phyloP scores from a whole-genome alignment of 2,329 filamentous ascomycete species.

The Coniochaeta sp. region DNA sequence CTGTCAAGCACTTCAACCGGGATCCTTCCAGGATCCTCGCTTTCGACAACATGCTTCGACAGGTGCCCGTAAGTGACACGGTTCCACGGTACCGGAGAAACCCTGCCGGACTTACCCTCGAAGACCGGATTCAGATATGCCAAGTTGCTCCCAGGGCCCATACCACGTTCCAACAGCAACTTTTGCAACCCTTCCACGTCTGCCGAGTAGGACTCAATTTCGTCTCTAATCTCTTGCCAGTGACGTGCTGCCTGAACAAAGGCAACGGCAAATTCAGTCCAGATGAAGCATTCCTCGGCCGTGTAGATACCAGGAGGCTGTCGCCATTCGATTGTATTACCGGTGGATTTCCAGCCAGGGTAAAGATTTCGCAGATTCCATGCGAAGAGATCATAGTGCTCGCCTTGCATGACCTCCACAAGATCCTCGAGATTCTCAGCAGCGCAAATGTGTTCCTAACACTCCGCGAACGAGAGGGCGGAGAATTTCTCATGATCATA shows the following conservation, averaged over 20 bases:
- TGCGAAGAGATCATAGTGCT: neutral
- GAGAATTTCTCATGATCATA: neutral
- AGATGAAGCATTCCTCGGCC: neutral
- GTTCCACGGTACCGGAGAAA: no score
- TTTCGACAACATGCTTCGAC: no score
- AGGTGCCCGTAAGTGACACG: no score
- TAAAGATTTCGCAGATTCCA: neutral
- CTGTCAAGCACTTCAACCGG: no score
- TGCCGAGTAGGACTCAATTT: neutral
- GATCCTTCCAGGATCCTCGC: no score
- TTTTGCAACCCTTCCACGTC: neutral
- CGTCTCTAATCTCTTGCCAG: neutral
- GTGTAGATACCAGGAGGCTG: neutral
- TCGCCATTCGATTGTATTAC: neutral
- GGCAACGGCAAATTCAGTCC: neutral
- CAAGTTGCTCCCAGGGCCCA: neutral
- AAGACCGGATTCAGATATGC: neutral
- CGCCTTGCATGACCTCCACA: neutral
- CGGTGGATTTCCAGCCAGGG: neutral
- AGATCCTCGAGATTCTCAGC: neutral
- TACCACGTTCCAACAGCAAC: neutral
- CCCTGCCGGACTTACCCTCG: neutral
- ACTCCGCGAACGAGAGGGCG: neutral
- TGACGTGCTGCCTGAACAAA: neutral
- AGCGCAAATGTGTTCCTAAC: neutral